phyloP scores from a whole-genome alignment of 1,284 basidiomycete species.

The Pseudomicrostroma phylloplanum region DNA sequence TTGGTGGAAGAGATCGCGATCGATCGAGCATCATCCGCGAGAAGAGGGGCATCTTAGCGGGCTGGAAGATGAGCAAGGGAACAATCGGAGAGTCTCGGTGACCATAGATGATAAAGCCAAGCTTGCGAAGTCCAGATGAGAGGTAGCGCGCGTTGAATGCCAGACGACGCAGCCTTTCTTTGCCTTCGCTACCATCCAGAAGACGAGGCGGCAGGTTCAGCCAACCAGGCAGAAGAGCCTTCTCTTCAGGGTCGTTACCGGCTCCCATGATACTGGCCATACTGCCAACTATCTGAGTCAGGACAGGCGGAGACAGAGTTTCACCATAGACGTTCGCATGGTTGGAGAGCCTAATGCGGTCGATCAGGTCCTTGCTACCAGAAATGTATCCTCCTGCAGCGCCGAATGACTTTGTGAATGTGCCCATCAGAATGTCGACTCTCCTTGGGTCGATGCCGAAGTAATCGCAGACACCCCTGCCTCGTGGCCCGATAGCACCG shows the following conservation, averaged over 20 bases:
- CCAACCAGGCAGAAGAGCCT: constrained; percentile 42
- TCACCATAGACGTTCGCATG: constrained; percentile 85
- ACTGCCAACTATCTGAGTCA: constrained; percentile 82
- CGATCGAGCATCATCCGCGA: constrained; percentile 48
- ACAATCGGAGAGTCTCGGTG: constrained; percentile 87
- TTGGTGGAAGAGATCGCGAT: constrained; percentile 34
- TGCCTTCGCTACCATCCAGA: constrained; percentile 61
- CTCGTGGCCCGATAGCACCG: constrained; percentile 86
- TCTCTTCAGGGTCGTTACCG: constrained; percentile 32
- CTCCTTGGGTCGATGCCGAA: constrained; percentile 75
- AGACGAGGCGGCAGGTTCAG: constrained; percentile 36
- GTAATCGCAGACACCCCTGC: constrained; percentile 92
- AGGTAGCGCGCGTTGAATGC: constrained; percentile 96
- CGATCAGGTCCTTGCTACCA: constrained; percentile 71
- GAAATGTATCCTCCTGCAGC: constrained; percentile 94
- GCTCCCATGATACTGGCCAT: constrained; percentile 94
- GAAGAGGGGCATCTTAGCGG: constrained; percentile 56
- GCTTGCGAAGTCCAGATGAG: constrained; percentile 73
- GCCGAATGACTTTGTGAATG: constrained; percentile 97
- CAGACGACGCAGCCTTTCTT: constrained; percentile 71
- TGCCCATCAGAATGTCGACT: constrained; percentile 95
- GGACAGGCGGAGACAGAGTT: constrained; percentile 79
- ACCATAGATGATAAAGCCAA: constrained; percentile 96
- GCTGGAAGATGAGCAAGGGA: constrained; percentile 85
- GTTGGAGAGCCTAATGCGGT: constrained; percentile 72